A percentile compares a stretch with the other conserved stretches of the same genome.
phyloP scores from a whole-genome alignment of 768 basidiomycete species.

The Baorangia bicolor region DNA sequence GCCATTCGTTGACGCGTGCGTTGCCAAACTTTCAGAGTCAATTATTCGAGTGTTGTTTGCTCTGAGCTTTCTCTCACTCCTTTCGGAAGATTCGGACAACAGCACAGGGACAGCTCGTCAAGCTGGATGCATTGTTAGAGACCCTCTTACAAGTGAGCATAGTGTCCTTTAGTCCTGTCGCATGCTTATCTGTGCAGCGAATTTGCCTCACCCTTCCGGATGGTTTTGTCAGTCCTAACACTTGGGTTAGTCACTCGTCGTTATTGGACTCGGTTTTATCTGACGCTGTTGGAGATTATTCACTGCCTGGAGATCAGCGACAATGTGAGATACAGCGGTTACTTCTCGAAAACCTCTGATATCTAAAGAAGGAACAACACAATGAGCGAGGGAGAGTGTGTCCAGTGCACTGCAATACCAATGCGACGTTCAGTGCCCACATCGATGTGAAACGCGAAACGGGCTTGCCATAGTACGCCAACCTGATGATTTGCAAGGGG shows the following conservation, averaged over 20 bases:
- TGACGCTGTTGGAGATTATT: slow-evolving; percentile 34
- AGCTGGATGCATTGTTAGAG: slow-evolving; percentile 52
- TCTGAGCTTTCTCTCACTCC: background rate
- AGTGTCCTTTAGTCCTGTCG: background rate
- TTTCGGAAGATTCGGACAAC: slow-evolving; percentile 50
- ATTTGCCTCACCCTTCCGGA: slow-evolving; percentile 65
- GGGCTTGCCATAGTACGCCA: background rate
- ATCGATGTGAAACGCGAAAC: background rate
- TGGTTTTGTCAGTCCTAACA: slow-evolving; percentile 67
- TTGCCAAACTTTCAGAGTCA: slow-evolving; percentile 63
- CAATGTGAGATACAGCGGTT: slow-evolving; percentile 46
- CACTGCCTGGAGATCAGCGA: slow-evolving; percentile 18
- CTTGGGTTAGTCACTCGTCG: slow-evolving; percentile 56
- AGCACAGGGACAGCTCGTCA: slow-evolving; percentile 53
- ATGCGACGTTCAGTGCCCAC: background rate
- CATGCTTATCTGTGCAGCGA: slow-evolving; percentile 42
- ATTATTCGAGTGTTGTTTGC: slow-evolving; percentile 19
- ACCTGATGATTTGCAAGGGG: background rate
- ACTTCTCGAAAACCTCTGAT: slow-evolving; percentile 60
- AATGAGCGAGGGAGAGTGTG: slow-evolving; percentile 38
- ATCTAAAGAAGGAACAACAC: slow-evolving; percentile 78
- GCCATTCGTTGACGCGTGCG: slow-evolving; percentile 67
- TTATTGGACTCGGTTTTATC: slow-evolving; percentile 42
- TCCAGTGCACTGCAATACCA: background rate
- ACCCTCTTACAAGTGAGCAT: slow-evolving; percentile 57